phyloP scores from a whole-genome alignment of 305 asterid genomes.

The Vinca major region DNA sequence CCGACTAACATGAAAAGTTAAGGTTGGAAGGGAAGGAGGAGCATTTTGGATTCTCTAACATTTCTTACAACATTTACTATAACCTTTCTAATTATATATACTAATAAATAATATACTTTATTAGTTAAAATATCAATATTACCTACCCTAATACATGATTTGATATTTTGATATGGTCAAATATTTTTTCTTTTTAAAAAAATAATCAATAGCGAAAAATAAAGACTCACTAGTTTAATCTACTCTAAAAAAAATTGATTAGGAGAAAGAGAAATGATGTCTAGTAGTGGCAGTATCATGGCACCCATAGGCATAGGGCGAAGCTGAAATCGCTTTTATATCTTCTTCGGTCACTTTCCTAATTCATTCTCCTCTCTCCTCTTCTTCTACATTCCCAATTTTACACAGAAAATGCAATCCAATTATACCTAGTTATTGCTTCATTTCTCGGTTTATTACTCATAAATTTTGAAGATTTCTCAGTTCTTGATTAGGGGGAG shows the following conservation, averaged over 20 bases:
- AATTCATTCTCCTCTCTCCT: constrained; percentile 3
- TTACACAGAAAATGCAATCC: constrained; percentile 4
- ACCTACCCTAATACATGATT: no score
- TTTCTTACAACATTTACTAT: no score
- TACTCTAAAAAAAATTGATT: constrained; percentile 5
- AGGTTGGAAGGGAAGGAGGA: no score
- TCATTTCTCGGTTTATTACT: neutral
- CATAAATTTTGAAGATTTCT: neutral
- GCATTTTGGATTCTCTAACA: no score
- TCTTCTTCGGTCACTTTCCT: constrained; percentile 7
- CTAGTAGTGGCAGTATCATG: neutral
- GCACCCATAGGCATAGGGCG: neutral
- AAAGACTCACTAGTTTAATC: no score
- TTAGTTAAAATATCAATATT: no score
- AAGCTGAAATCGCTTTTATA: neutral
- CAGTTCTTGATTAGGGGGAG: constrained; percentile 1
- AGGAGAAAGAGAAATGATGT: constrained; percentile 3
- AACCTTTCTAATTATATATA: no score
- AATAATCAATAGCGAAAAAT: no score
- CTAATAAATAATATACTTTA: no score
- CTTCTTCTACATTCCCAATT: neutral
- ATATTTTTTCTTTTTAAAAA: no score
- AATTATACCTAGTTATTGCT: neutral
- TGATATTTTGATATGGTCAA: no score
- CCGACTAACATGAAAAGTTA: no score